Base-by-base conservation (phyloP, 164 flowering plant species). In the Nymphaea thermarum region DNA sequence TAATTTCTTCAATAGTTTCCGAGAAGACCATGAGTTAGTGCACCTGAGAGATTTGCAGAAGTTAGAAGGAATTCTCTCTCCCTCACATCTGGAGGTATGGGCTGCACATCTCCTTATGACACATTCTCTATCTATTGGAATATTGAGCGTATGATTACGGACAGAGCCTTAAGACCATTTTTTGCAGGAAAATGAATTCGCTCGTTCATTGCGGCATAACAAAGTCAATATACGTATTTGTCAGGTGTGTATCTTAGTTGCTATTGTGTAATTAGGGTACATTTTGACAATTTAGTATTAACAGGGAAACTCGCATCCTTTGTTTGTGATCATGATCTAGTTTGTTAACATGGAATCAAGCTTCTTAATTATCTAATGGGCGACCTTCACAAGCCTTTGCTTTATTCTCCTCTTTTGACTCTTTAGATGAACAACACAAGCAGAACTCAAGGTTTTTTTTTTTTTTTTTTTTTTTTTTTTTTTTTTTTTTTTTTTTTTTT, bases 161-260 rank as follows among this genome's bases (percentile, higher is more conserved):
- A 62, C 64, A 8, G 36, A 7, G 17, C 25, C 7, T 17, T 41
- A 17, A 17, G 16, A 62, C 25, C n/a, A 25, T 17, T 17, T 62
- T 17, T 12, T 79, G 68, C 78, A 94, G 97, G 98, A 95, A 74
- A 95, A 90, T 97, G 98, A 95, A 72, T 95, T 89, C 74, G 99
- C 99, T 70, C 95, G 83, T 74, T 67, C 93, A 67, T 78, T 90
- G 62, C 87, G 99, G 81, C 89, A 83, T 63, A 82, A 86, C 80
- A 95, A 95, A 83, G 91, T 86, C 73, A 87, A 79, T 76, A 85
- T 95, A 53, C 90, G 87, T 76, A 86, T 95, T 51, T 95, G 97
- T 70, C 88, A 93, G 96, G 98, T 94, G 62, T 60, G 8, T 51
- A 51, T 10, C 57, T 51, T 10, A 15, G 57, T 4, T 51, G 7